Conservation (phyloP, 768 basidiomycete genomes). For the Stropharia rugosoannulata region DNA sequence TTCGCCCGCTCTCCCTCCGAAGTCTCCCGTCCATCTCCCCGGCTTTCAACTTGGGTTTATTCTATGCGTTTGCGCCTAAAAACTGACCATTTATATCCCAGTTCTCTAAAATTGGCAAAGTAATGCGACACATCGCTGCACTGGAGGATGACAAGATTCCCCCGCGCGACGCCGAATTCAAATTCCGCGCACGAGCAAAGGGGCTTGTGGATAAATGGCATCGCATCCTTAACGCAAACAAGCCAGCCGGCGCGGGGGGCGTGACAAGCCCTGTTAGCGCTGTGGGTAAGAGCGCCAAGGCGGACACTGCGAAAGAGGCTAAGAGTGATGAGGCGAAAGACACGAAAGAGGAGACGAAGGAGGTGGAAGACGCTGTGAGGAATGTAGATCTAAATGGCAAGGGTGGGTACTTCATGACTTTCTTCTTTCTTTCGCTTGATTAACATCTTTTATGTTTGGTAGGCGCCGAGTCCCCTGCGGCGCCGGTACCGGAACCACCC, state of each 20-base stretch:
- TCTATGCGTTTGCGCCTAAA: no score
- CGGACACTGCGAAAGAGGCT: background rate
- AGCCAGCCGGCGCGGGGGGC: slow-evolving; percentile 18
- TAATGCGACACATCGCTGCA: slow-evolving; percentile 83
- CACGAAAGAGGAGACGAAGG: slow-evolving; percentile 15
- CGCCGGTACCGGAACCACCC: background rate
- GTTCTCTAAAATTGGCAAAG: slow-evolving; percentile 84
- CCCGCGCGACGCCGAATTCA: slow-evolving; percentile 58
- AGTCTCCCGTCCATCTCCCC: no score
- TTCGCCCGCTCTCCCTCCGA: no score
- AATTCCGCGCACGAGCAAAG: slow-evolving; percentile 70
- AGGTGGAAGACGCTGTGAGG: slow-evolving; percentile 27
- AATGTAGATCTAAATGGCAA: slow-evolving; percentile 35
- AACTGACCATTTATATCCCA: slow-evolving; percentile 22
- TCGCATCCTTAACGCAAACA: slow-evolving; percentile 43
- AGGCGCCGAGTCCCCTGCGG: slow-evolving; percentile 4
- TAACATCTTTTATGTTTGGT: background rate
- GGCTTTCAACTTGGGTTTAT: no score
- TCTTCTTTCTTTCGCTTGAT: background rate
- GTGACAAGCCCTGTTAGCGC: background rate
- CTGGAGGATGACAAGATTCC: slow-evolving; percentile 58
- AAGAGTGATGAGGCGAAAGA: background rate
- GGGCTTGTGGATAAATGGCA: slow-evolving; percentile 74
- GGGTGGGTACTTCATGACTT: slow-evolving; percentile 10
- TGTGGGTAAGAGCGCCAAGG: background rate